Conservation (phyloP, 2,329 filamentous ascomycete genomes). For the Nothophaeocryptopus gaeumannii region DNA sequence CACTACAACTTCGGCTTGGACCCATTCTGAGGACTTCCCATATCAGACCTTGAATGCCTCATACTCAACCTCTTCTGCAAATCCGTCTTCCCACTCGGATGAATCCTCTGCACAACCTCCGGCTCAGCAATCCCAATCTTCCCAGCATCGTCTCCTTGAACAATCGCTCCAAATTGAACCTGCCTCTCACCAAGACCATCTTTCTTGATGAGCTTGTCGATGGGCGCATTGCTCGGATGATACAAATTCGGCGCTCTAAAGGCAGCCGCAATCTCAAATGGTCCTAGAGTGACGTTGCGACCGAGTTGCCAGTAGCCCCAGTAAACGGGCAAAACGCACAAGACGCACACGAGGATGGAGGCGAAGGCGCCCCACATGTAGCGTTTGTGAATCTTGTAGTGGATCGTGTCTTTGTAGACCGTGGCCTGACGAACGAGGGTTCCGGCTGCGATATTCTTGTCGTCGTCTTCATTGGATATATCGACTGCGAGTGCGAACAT, state of each 20-base stretch:
- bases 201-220: slow-evolving; percentile 12
- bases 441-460: slow-evolving; percentile 7
- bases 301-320: slow-evolving; percentile 39
- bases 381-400: slow-evolving; percentile 30
- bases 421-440: slow-evolving; percentile 11
- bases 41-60: no score
- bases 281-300: slow-evolving; percentile 35
- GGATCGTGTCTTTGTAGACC: slow-evolving; percentile 19
- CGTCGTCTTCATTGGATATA: slow-evolving; percentile 17
- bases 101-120: slow-evolving; percentile 14
- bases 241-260: slow-evolving; percentile 30
- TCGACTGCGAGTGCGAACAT: slow-evolving; percentile 23
- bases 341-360: slow-evolving; percentile 32
- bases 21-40: no score
- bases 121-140: slow-evolving; percentile 21
- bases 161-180: slow-evolving; percentile 18
- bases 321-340: slow-evolving; percentile 36
- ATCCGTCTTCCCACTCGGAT: slow-evolving; percentile 5
- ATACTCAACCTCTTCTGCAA: neutral
- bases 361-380: slow-evolving; percentile 35
- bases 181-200: slow-evolving; percentile 10
- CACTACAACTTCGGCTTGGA: neutral
- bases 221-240: slow-evolving; percentile 10
- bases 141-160: slow-evolving; percentile 12
- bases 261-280: slow-evolving; percentile 38